A percentile compares a stretch with the other conserved stretches of the same genome.
Evolutionary conservation across 805 yeast genomes (phyloP).

Genomic region (Myxozyma mucilagina): DNA sequence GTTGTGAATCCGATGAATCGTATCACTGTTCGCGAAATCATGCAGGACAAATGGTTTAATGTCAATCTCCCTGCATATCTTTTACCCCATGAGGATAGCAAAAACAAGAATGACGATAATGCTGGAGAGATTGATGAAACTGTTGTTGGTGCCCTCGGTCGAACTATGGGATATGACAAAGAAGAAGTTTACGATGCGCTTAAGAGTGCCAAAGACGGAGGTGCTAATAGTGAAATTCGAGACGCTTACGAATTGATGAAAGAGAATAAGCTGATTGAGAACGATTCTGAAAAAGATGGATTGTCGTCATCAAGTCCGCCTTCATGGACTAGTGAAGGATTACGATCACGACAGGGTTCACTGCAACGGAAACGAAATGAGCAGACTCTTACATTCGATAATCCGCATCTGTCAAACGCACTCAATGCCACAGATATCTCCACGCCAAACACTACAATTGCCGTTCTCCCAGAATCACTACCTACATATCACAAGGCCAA

Average conservation of each 20-base stretch:
- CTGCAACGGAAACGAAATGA: constrained; percentile 38
- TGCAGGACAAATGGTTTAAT: constrained; percentile 93
- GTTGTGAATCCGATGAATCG: constrained; percentile 93
- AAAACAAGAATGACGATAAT: constrained; percentile 33
- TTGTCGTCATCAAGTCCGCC: constrained; percentile 57
- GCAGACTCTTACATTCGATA: constrained; percentile 44
- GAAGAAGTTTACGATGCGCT: constrained; percentile 79
- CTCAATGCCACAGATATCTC: constrained; percentile 36
- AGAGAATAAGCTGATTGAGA: constrained; percentile 73
- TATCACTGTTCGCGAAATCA: constrained; percentile 86
- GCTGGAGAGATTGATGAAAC: constrained; percentile 62
- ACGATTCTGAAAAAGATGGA: constrained; percentile 48
- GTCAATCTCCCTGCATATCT: constrained; percentile 77
- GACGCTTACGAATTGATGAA: constrained; percentile 83
- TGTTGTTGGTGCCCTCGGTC: constrained; percentile 69
- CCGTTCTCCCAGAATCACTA: constrained; percentile 87
- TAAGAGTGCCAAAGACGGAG: constrained; percentile 51
- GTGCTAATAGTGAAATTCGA: constrained; percentile 55
- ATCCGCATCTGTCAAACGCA: constrained; percentile 41
- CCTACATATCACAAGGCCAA: constrained; percentile 93
- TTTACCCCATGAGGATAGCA: constrained; percentile 54
- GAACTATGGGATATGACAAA: constrained; percentile 85
- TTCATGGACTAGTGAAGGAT: constrained; percentile 40
- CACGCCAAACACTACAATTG: constrained; percentile 77
- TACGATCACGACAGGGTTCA: constrained; percentile 22